phyloP scores from a whole-genome alignment of 192 early-diverging fungal genomes.

The Coemansia erecta region DNA sequence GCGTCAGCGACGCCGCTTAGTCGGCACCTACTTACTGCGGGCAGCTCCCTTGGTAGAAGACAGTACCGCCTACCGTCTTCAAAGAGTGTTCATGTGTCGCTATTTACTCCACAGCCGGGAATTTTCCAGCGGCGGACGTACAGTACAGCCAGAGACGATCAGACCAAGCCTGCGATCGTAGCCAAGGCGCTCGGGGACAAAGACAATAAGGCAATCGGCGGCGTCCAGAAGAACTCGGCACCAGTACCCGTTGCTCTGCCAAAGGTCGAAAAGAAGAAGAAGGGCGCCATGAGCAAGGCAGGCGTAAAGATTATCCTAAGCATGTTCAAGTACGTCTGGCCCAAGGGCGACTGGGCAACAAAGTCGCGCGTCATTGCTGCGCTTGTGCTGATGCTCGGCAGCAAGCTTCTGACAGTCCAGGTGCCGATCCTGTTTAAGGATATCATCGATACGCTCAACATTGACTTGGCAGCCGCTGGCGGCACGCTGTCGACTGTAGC shows the following conservation, averaged over 20 bases:
- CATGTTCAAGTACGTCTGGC: conserved; percentile 85
- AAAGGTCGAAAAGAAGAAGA: conserved; percentile 5
- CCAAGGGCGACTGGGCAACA: conserved; percentile 77
- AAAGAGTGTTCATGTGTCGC: no score
- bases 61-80: no score
- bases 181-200: no score
- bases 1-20: no score
- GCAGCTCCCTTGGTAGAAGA: no score
- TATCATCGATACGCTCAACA: conserved; percentile 82
- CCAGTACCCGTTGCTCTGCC: background rate
- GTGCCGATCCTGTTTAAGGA: conserved; percentile 96
- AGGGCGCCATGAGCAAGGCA: conserved; percentile 44
- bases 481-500: conserved; percentile 72
- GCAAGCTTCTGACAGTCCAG: conserved; percentile 86
- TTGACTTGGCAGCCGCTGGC: conserved; percentile 58
- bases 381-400: conserved; percentile 75
- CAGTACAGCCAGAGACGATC: background rate
- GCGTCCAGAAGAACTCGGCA: no score
- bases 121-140: background rate
- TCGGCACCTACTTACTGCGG: no score
- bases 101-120: no score
- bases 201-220: no score
- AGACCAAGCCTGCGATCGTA: background rate
- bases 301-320: conserved; percentile 66
- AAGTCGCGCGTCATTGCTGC: conserved; percentile 87